Percentiles rank a stretch among this genome's conserved stretches.
phyloP scores from a whole-genome alignment of 1,284 basidiomycete species.

The Cerioporus squamosus region DNA sequence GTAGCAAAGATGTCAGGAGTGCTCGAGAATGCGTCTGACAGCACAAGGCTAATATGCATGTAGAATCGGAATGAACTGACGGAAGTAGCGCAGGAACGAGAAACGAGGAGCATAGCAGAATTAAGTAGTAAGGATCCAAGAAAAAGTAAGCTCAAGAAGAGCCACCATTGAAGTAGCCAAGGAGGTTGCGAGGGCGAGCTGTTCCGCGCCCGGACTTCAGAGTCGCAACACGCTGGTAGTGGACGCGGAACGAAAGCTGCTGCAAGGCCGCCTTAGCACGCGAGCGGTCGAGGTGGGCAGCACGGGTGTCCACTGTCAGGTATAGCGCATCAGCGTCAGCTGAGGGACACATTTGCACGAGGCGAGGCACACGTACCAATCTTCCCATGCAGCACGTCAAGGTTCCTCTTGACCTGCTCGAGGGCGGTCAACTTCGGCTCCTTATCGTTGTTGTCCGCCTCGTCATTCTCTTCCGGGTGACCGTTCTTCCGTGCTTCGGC shows the following conservation, averaged over 20 bases:
- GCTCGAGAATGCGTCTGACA: neutral
- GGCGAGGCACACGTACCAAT: constrained; percentile 54
- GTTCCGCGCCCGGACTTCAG: constrained; percentile 13
- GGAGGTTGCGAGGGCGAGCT: too few species aligned
- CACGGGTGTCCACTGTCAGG: constrained; percentile 65
- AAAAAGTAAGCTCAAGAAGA: neutral
- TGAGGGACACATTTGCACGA: neutral
- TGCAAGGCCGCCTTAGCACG: constrained; percentile 68
- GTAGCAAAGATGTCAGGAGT: neutral
- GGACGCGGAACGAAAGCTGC: constrained; percentile 61
- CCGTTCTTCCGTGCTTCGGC: neutral
- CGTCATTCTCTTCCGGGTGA: constrained; percentile 4
- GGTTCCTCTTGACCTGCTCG: constrained; percentile 46
- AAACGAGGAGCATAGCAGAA: too few species aligned
- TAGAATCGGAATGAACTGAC: too few species aligned
- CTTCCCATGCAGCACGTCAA: constrained; percentile 59
- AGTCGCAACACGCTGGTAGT: constrained; percentile 56
- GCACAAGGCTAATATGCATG: too few species aligned
- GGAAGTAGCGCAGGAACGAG: too few species aligned
- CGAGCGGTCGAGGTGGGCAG: constrained; percentile 73
- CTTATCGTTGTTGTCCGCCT: constrained; percentile 15
- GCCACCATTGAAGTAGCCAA: neutral
- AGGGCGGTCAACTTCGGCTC: constrained; percentile 46
- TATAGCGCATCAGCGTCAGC: neutral
- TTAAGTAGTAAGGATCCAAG: too few species aligned